phyloP scores from a whole-genome alignment of 208 protist species.

The Acanthamoeba healyi region DNA sequence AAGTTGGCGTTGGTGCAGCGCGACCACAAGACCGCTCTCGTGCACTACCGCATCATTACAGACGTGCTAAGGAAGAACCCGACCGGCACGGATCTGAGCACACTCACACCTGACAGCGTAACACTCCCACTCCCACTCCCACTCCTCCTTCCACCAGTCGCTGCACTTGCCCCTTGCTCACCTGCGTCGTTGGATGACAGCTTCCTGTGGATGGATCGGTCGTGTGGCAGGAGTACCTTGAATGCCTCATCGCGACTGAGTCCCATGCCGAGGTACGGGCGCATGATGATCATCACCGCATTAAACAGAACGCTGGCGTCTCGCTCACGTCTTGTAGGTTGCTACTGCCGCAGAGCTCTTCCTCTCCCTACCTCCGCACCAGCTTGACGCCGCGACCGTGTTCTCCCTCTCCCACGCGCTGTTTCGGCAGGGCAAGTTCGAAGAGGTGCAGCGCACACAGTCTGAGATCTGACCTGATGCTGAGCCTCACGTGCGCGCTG shows the following conservation, averaged over 20 bases:
- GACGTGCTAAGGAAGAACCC: not conserved
- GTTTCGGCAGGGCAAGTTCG: not conserved
- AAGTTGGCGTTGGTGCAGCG: not conserved
- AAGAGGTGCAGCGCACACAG: not conserved
- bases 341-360: too few relatives aligned
- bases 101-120: conserved; percentile 19
- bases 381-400: not conserved
- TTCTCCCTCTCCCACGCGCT: not conserved
- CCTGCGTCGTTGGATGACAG: not conserved
- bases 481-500: too few relatives aligned
- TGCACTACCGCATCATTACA: not conserved
- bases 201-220: not conserved
- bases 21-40: not conserved
- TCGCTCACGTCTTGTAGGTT: too few relatives aligned
- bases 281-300: not conserved
- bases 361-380: not conserved
- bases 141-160: not conserved
- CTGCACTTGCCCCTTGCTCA: not conserved
- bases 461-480: too few relatives aligned
- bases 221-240: conserved; percentile 10
- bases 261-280: not conserved
- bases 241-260: not conserved
- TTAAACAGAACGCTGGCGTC: too few relatives aligned
- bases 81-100: not conserved
- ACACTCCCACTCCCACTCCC: not conserved